These are phyloP conservation scores for Suhomyces maxii DNA, from an alignment of 1,139 yeast genomes.

Conservation along the genomic window DNA sequence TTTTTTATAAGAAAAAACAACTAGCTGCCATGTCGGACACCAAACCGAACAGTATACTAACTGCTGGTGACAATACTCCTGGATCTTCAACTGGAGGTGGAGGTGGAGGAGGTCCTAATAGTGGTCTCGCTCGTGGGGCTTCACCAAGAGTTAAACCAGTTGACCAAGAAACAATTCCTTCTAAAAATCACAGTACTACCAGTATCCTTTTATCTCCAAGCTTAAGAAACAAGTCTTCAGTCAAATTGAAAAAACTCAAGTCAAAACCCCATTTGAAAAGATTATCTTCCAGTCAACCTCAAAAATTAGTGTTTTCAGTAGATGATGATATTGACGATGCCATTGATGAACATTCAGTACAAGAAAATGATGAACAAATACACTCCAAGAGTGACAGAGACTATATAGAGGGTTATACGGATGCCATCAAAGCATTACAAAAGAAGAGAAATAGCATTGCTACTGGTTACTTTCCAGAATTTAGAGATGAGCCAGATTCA, in stretches of 20 bases:
- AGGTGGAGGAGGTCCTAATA: no score
- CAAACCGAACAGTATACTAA: no score
- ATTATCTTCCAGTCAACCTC: slow-evolving; percentile 16
- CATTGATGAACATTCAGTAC: slow-evolving; percentile 32
- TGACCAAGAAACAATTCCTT: slow-evolving; percentile 4
- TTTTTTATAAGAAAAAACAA: no score
- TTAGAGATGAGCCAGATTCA: neutral
- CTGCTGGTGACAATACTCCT: no score
- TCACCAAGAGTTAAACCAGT: slow-evolving; percentile 9
- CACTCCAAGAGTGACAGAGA: slow-evolving; percentile 46
- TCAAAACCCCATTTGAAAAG: slow-evolving; percentile 28
- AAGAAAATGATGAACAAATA: slow-evolving; percentile 41
- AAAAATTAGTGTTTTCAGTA: slow-evolving; percentile 57
- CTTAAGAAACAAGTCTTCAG: slow-evolving; percentile 10
- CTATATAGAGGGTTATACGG: slow-evolving; percentile 70
- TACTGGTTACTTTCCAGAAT: slow-evolving; percentile 14
- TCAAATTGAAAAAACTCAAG: slow-evolving; percentile 20
- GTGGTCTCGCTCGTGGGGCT: slow-evolving; percentile 4
- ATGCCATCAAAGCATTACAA: slow-evolving; percentile 55
- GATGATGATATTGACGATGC: slow-evolving; percentile 63
- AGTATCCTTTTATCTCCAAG: slow-evolving; percentile 14
- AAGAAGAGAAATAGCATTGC: slow-evolving; percentile 18
- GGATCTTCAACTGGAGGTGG: no score
- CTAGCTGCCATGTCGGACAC: no score
- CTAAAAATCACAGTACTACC: slow-evolving; percentile 9